These are phyloP conservation scores for Raffaelea albimanens DNA, from an alignment of 2,329 filamentous ascomycete species.

Conservation along the genomic window DNA sequence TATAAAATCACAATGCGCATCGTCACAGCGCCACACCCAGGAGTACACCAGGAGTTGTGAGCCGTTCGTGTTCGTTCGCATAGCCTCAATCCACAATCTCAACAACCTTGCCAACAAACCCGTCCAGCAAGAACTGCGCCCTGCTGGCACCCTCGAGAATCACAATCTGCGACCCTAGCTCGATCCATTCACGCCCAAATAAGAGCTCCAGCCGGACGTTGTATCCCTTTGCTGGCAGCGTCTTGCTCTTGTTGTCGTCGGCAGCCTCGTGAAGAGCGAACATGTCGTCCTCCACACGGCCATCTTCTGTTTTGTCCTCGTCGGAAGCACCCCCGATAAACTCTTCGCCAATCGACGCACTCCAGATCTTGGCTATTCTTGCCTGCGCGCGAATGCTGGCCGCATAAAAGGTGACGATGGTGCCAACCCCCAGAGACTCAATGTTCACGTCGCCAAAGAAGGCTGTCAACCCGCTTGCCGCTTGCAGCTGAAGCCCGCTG, in stretches of 20 bases:
- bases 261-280: slow-evolving; percentile 39
- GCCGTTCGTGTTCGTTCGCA: no score
- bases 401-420: slow-evolving; percentile 71
- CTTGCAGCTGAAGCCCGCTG: slow-evolving; percentile 48
- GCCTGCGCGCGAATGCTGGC: slow-evolving; percentile 79
- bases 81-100: slow-evolving; percentile 45
- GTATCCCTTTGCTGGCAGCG: slow-evolving; percentile 23
- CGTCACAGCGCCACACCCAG: background rate
- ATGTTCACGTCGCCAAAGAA: slow-evolving; percentile 58
- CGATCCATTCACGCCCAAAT: slow-evolving; percentile 62
- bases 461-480: slow-evolving; percentile 61
- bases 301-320: slow-evolving; percentile 1
- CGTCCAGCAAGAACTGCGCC: slow-evolving; percentile 58
- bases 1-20: background rate
- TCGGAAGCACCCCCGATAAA: slow-evolving; percentile 2
- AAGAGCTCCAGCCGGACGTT: slow-evolving; percentile 61
- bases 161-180: slow-evolving; percentile 59
- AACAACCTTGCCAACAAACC: slow-evolving; percentile 60
- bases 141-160: slow-evolving; percentile 63
- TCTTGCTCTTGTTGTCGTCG: slow-evolving; percentile 25
- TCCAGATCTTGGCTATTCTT: slow-evolving; percentile 39
- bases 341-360: slow-evolving; percentile 16
- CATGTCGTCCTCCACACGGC: slow-evolving; percentile 35
- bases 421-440: slow-evolving; percentile 54
- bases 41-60: no score